Conservation (phyloP, 2,329 filamentous ascomycete species). For the Hypoxylon sp. region DNA sequence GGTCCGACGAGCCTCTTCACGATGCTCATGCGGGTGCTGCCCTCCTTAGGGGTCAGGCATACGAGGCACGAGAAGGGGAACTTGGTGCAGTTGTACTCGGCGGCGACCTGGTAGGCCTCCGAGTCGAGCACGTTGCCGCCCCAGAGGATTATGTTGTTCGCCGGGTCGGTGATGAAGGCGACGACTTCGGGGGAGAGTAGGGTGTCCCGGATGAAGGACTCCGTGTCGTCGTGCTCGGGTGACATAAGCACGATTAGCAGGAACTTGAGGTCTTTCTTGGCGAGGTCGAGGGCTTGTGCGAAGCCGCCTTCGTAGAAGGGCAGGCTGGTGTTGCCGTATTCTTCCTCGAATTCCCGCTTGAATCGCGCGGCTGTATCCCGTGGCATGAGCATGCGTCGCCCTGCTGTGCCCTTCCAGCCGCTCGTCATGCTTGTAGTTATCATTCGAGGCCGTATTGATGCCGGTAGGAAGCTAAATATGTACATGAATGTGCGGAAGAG, state of each 20-base stretch:
- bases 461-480: constrained; percentile 84
- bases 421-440: constrained; percentile 67
- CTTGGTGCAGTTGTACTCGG: constrained; percentile 88
- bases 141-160: constrained; percentile 90
- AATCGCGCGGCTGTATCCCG: constrained; percentile 91
- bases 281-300: constrained; percentile 89
- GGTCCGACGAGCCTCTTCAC: constrained; percentile 83
- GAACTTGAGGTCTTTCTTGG: constrained; percentile 93
- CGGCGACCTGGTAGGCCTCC: constrained; percentile 94
- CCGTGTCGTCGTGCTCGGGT: constrained; percentile 94
- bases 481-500: constrained; percentile 81
- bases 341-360: constrained; percentile 93
- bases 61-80: constrained; percentile 92
- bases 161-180: constrained; percentile 79
- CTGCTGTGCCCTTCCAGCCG: constrained; percentile 72
- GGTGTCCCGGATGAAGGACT: constrained; percentile 84
- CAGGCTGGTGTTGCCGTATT: constrained; percentile 81
- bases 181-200: constrained; percentile 82
- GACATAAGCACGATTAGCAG: constrained; percentile 90
- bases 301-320: constrained; percentile 91
- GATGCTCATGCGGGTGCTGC: constrained; percentile 90
- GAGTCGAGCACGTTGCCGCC: constrained; percentile 92
- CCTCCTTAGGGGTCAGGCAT: constrained; percentile 87
- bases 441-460: constrained; percentile 69
- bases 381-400: constrained; percentile 83